phyloP scores from a whole-genome alignment of 805 yeast genomes.

The Yamadazyma insecticola region DNA sequence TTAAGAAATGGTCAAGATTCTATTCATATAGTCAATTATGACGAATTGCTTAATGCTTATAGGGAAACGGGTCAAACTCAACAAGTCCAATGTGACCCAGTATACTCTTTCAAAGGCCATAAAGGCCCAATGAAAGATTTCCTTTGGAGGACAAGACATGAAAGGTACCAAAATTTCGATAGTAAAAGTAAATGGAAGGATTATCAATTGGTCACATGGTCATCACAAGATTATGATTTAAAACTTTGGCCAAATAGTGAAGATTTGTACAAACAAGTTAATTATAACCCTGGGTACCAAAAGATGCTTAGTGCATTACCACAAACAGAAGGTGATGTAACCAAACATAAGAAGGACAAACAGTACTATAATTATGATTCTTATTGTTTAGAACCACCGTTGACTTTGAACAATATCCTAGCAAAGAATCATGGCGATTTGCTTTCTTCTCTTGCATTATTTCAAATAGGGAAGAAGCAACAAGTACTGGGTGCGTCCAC shows the following conservation, averaged over 20 bases:
- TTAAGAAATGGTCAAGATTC: constrained; percentile 77
- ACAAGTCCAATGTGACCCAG: constrained; percentile 34
- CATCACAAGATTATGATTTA: constrained; percentile 74
- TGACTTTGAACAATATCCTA: constrained; percentile 26
- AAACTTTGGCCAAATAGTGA: constrained; percentile 67
- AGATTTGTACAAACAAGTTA: constrained; percentile 30
- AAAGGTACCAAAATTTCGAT: constrained; percentile 40
- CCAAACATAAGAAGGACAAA: constrained; percentile 5
- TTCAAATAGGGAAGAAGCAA: constrained; percentile 32
- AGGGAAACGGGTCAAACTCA: constrained; percentile 21
- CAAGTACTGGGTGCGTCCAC: no score
- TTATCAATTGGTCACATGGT: constrained; percentile 91
- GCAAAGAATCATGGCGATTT: constrained; percentile 29
- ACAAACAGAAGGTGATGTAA: constrained; percentile 11
- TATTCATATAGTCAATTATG: constrained; percentile 50
- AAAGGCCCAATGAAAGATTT: constrained; percentile 82
- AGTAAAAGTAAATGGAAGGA: constrained; percentile 64
- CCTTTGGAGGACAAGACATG: constrained; percentile 65
- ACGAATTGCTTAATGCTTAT: constrained; percentile 27
- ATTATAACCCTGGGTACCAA: constrained; percentile 33
- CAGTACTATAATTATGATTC: constrained; percentile 22
- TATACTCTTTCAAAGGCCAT: constrained; percentile 72
- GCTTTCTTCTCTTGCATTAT: constrained; percentile 33
- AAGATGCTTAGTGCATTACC: constrained; percentile 16
- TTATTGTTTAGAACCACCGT: constrained; percentile 34